Evolutionary conservation across 768 basidiomycete genomes (phyloP).

Genomic region (Trametes sanguinea): DNA sequence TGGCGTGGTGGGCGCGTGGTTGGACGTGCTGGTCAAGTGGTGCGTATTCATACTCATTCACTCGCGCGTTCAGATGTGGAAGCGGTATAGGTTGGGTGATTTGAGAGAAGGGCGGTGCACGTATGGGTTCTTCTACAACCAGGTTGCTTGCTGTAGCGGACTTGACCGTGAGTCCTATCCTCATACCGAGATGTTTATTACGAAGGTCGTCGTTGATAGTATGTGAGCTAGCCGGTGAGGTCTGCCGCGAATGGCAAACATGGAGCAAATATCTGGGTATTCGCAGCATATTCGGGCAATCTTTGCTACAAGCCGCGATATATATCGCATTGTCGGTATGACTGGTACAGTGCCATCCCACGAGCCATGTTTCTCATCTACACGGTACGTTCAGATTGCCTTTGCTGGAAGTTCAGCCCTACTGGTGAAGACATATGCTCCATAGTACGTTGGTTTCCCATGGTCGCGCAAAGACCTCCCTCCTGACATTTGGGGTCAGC

Average conservation of each 20-base stretch:
- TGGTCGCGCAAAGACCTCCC: too few relatives aligned
- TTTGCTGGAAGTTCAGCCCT: conserved; percentile 67
- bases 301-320: conserved; percentile 63
- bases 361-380: neutral
- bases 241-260: conserved; percentile 65
- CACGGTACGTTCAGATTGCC: conserved; percentile 42
- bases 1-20: conserved; percentile 67
- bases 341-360: neutral
- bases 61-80: neutral
- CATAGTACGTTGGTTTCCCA: conserved; percentile 51
- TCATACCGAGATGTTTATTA: neutral
- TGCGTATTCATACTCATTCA: conserved; percentile 29
- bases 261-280: conserved; percentile 66
- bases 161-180: conserved; percentile 48
- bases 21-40: conserved; percentile 78
- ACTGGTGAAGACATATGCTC: conserved; percentile 66
- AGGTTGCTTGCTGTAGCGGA: conserved; percentile 69
- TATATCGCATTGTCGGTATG: conserved; percentile 64
- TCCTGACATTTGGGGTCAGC: conserved; percentile 35
- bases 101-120: conserved; percentile 68
- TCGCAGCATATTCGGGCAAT: conserved; percentile 56
- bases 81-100: conserved; percentile 57
- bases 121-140: conserved; percentile 72
- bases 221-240: conserved; percentile 54
- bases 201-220: neutral